Evolutionary conservation across 768 basidiomycete genomes (phyloP).

Genomic region (Lepiota venenata): DNA sequence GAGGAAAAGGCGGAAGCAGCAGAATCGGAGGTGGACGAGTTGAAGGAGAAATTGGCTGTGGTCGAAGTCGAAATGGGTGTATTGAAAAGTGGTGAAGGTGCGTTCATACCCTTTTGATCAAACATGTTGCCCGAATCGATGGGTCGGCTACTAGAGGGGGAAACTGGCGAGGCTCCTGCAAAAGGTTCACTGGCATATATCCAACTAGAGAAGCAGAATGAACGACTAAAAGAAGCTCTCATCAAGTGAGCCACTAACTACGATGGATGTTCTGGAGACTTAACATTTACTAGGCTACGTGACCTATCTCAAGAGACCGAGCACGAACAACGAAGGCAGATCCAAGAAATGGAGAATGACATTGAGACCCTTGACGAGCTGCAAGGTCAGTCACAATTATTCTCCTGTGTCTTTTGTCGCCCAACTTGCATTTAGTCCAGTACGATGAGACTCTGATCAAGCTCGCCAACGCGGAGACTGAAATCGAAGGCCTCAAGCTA

Average conservation of each 20-base stretch:
- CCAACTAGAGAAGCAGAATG: conserved; percentile 96
- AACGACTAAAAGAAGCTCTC: conserved; percentile 91
- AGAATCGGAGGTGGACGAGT: conserved; percentile 72
- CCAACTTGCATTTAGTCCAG: conserved; percentile 45
- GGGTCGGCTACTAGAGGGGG: not conserved
- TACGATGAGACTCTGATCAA: conserved; percentile 79
- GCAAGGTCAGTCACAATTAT: conserved; percentile 48
- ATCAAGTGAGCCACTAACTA: conserved; percentile 50
- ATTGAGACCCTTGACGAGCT: conserved; percentile 74
- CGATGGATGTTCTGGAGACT: not conserved
- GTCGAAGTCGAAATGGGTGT: conserved; percentile 83
- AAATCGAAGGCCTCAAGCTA: conserved; percentile 89
- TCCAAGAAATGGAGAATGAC: conserved; percentile 90
- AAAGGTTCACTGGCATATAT: conserved; percentile 67
- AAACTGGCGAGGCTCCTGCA: conserved; percentile 28
- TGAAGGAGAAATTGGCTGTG: conserved; percentile 75
- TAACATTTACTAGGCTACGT: conserved; percentile 53
- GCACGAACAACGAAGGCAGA: conserved; percentile 73
- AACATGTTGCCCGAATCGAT: conserved; percentile 5
- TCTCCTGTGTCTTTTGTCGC: not conserved
- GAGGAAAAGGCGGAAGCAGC: conserved; percentile 87
- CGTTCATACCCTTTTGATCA: conserved; percentile 13
- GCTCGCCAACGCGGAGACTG: conserved; percentile 83
- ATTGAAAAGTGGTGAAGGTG: conserved; percentile 52
- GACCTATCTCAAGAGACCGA: conserved; percentile 90